Percentiles rank a stretch among this genome's conserved stretches.
phyloP scores from a whole-genome alignment of 306 rosid species.

The Parietaria judaica region DNA sequence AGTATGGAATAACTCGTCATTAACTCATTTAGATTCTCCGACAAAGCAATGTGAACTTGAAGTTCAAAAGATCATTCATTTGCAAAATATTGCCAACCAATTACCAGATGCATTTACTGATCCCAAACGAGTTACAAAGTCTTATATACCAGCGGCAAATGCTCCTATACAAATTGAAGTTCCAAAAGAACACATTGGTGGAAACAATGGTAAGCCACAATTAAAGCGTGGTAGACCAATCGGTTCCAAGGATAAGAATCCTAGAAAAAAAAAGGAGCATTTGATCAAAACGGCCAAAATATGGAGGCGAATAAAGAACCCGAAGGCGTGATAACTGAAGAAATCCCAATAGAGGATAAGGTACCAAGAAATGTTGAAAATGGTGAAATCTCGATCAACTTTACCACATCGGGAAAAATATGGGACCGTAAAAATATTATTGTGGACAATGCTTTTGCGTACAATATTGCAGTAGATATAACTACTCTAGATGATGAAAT shows the following conservation, averaged over 20 bases:
- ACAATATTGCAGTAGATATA: neutral
- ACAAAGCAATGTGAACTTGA: conserved; percentile 3
- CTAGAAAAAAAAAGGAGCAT: neutral
- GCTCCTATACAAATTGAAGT: neutral
- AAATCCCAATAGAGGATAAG: neutral
- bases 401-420: neutral
- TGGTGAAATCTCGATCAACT: neutral
- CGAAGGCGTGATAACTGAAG: too few species aligned
- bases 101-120: conserved; percentile 9
- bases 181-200: neutral
- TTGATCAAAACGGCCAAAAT: neutral
- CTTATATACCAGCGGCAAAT: neutral
- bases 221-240: conserved; percentile 3
- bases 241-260: neutral
- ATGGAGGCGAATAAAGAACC: neutral
- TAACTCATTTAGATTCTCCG: neutral
- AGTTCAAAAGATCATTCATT: conserved; percentile 3
- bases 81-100: neutral
- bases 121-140: neutral
- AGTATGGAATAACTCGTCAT: neutral
- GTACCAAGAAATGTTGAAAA: neutral
- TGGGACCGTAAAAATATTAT: neutral
- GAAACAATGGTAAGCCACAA: neutral
- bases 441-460: neutral
- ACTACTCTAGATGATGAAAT: neutral